Base-by-base conservation (phyloP, 495 filamentous ascomycete species). In the Tuber calosporum region DNA sequence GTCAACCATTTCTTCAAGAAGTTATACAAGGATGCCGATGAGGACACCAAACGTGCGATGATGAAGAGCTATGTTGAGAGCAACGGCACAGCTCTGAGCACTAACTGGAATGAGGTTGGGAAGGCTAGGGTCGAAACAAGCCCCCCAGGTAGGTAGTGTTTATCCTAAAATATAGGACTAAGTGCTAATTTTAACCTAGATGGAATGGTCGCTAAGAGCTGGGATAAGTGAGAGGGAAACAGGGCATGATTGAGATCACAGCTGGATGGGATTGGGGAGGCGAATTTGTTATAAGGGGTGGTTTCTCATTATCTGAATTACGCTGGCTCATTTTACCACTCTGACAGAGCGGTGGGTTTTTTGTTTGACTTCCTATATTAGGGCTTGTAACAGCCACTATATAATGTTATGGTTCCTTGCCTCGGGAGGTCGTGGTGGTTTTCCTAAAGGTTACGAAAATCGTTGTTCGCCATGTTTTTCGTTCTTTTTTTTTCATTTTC, bases 51-150 rank as follows among this genome's bases (percentile, higher is more conserved):
- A 78, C 87, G 93, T 4, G 95, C 95, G 4, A 99, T 99, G 95
- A 92, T 97, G 88, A 99, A 99, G 87, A 97, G 93, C 82, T 98
- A 92, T 79, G 82, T 88, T 36, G 95, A 99, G 84, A 97, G 93
- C 81, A 92, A 94, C 77, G 95, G 95, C 1, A 99, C 95, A 0
- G 89, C 93, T 2, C 83, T 99, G 74, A 97, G 94, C 81, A 99
- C 96, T 1, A 92, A 94, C 76, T 99, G 95, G 95, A 82, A 83
- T 1, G 93, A 97, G 75, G 95, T 97, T 62, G 87, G 88, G 26
- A 88, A 86, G 73, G 88, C 88, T 41, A 90, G 84, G 53, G 90
- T 97, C 72, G 87, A 91, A 83, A 89, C 89, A 9, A 83, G 85
- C 36, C 91, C 93, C 38, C 91, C 94, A 1, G 76, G 79, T 81